Evolutionary conservation across 2,329 filamentous ascomycete species (phyloP).

Genomic region (Aspergillus terreus): DNA sequence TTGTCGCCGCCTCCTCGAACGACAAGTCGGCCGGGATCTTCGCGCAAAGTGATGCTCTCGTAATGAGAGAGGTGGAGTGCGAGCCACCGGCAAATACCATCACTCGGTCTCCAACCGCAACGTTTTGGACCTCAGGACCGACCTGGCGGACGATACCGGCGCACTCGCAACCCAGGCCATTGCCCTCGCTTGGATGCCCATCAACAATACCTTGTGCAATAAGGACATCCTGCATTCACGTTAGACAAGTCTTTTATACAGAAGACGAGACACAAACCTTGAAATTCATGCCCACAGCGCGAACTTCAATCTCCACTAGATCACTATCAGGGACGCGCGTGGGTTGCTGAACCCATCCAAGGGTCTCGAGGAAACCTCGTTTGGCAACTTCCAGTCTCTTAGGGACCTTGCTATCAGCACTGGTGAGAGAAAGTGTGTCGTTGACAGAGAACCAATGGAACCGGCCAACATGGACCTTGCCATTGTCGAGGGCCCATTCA

Average conservation of each 20-base stretch:
- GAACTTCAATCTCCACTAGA: too few species aligned
- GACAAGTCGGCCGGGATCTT: constrained; percentile 11
- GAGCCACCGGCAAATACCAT: constrained; percentile 10
- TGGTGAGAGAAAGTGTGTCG: background rate
- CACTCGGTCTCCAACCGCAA: constrained; percentile 31
- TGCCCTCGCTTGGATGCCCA: constrained; percentile 27
- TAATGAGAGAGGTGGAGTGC: background rate
- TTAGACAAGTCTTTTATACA: too few species aligned
- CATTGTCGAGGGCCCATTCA: constrained; percentile 12
- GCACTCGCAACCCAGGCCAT: too few species aligned
- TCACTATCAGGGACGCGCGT: too few species aligned
- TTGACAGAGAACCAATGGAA: constrained; percentile 10
- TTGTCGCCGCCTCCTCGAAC: constrained; percentile 17
- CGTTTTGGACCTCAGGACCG: constrained; percentile 18
- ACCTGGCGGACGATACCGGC: constrained; percentile 24
- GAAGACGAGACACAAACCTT: too few species aligned
- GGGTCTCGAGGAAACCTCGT: background rate
- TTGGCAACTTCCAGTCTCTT: background rate
- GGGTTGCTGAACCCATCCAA: too few species aligned
- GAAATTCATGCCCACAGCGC: too few species aligned
- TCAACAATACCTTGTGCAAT: constrained; percentile 3
- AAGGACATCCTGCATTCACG: background rate
- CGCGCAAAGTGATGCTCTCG: too few species aligned
- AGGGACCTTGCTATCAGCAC: background rate
- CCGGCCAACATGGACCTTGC: constrained; percentile 5